phyloP scores from a whole-genome alignment of 176 grass and related monocot genomes.

The Lolium rigidum region DNA sequence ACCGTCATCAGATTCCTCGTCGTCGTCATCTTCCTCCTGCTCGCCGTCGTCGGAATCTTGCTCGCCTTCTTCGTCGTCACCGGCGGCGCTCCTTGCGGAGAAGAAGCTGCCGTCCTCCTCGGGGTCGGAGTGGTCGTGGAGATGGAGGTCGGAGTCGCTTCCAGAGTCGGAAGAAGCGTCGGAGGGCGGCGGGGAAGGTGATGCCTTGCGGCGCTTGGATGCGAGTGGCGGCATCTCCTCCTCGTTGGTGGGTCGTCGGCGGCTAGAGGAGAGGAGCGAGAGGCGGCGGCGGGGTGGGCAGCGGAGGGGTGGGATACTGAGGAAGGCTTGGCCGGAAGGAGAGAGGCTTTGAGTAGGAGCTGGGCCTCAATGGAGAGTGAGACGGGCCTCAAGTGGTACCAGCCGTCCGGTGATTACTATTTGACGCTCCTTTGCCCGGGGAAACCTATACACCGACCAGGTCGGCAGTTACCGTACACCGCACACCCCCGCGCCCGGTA shows the following conservation, averaged over 20 bases:
- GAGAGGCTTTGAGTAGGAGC: not conserved
- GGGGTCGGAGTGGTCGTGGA: slow-evolving; percentile 4
- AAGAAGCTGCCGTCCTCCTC: not conserved
- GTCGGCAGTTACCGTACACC: too few relatives aligned
- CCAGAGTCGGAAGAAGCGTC: not conserved
- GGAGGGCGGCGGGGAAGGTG: not conserved
- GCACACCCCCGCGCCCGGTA: too few relatives aligned
- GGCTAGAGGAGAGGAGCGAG: not conserved
- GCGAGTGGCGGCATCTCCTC: not conserved
- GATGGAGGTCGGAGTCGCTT: slow-evolving; percentile 16
- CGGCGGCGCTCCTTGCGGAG: not conserved
- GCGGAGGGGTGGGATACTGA: not conserved
- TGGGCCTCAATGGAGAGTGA: not conserved
- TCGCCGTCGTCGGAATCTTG: not conserved
- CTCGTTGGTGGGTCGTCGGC: not conserved
- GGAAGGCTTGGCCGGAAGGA: not conserved
- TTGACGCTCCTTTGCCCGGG: too few relatives aligned
- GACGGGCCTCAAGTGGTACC: not conserved
- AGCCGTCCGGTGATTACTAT: too few relatives aligned
- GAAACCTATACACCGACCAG: too few relatives aligned
- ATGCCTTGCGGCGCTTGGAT: not conserved
- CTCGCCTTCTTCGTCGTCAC: too few relatives aligned
- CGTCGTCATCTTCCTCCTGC: not conserved
- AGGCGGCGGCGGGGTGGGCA: not conserved
- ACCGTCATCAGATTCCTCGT: not conserved